Evolutionary conservation across 768 basidiomycete genomes (phyloP).

Genomic region (Cubamyces sp.): DNA sequence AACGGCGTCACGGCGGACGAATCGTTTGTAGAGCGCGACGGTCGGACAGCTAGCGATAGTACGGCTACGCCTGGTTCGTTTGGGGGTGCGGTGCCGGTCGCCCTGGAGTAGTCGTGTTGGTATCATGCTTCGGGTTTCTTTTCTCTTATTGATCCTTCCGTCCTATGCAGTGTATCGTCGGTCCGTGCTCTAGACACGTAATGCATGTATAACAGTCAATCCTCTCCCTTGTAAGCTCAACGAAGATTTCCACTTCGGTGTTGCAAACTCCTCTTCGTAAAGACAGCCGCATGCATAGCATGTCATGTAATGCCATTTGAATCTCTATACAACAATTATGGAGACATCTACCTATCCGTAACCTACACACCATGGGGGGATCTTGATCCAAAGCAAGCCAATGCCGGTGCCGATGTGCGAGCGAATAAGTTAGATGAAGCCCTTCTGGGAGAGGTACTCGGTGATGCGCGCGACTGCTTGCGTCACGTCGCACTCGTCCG

Average conservation of each 20-base stretch:
- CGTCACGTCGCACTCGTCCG: constrained; percentile 75
- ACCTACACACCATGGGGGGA: constrained; percentile 8
- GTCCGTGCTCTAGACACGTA: constrained; percentile 12
- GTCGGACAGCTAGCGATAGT: constrained; percentile 11
- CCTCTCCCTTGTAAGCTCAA: not conserved
- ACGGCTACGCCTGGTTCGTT: constrained; percentile 15
- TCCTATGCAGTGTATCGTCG: constrained; percentile 4
- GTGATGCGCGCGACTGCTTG: constrained; percentile 80
- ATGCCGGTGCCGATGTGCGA: not conserved
- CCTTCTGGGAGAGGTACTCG: constrained; percentile 73
- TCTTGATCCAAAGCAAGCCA: not conserved
- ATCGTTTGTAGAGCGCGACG: not conserved
- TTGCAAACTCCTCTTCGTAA: not conserved
- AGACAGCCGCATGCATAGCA: too few relatives aligned
- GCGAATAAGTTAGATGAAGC: constrained; percentile 48
- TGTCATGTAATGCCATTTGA: not conserved
- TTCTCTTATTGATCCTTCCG: not conserved
- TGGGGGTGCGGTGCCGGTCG: constrained; percentile 12
- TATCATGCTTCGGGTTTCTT: not conserved
- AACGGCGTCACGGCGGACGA: not conserved
- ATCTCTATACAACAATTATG: too few relatives aligned
- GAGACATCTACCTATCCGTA: constrained; percentile 6
- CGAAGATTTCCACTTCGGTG: too few relatives aligned
- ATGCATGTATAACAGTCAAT: constrained; percentile 16
- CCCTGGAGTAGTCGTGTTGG: constrained; percentile 12